Evolutionary conservation across 371 early-diverging fungal genomes (phyloP), one percentile per base, ranked within the genome.

Genomic region (Zychaea mexicana): DNA sequence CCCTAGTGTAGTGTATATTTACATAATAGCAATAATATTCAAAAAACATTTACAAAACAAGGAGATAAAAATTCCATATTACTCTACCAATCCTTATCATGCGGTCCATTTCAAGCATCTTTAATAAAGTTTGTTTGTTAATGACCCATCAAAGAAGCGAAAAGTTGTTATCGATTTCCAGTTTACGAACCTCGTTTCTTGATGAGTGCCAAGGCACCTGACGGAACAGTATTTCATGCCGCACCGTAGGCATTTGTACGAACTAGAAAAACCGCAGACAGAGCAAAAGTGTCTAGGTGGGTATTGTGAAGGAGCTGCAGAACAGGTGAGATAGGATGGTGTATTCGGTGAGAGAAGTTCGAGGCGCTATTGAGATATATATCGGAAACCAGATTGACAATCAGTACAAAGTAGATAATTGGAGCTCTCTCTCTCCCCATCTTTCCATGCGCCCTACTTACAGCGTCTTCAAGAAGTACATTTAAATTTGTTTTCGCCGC

Each of bases 161-260:
- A n/a, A n/a, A n/a, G n/a, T n/a, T n/a, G n/a, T n/a, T n/a, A n/a
- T n/a, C n/a, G n/a, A n/a, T n/a, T 27, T 26, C 54, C 19, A 31
- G 5, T 24, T 31, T 21, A 68, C 57, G 38, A 75, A 86, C 85
- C 89, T 73, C 22, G 89, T 89, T 60, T 87, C 88, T 49, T 77
- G 72, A 61, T 89, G 89, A 1, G 87, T 84, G 17, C 70, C 76
- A 57, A 80, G 57, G 49, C 89, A 89, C 46, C 66, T 69, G 2
- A 85, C 79, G 32, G 83, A 85, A 46, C 89, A 89, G 61, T 87
- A 89, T 6, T 81, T 82, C 88, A 89, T 87, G 6, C 89, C 89
- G 63, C 89, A 89, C 28, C 78, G 78, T 31, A 77, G 62, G 47
- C 89, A 89, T 30, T 70, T 77, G 71, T 89, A 89, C 8, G 67